Percentiles rank a stretch among this genome's conserved stretches.
phyloP scores from a whole-genome alignment of 2,329 filamentous ascomycete genomes.

The Karstenula rhodostoma region DNA sequence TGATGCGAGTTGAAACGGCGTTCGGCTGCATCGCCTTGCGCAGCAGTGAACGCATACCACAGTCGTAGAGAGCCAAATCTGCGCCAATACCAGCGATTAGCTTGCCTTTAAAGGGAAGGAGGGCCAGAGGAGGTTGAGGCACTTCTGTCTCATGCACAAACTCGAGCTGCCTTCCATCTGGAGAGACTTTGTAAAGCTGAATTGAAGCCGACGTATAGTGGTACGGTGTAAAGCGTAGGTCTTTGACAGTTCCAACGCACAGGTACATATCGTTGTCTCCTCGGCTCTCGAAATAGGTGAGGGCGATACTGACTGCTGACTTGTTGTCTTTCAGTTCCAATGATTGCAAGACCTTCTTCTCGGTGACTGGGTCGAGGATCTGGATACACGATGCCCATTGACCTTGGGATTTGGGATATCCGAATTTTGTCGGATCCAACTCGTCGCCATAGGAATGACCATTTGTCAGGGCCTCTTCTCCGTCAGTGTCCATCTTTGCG shows the following conservation, averaged over 20 bases:
- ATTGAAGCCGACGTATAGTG: conserved; percentile 79
- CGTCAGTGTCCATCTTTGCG: conserved; percentile 21
- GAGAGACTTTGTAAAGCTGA: conserved; percentile 88
- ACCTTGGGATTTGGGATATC: conserved; percentile 81
- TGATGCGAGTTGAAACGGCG: conserved; percentile 82
- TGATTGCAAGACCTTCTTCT: conserved; percentile 75
- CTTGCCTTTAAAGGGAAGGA: conserved; percentile 91
- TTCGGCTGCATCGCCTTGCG: conserved; percentile 83
- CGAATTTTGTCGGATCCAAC: conserved; percentile 83
- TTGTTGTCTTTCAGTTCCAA: conserved; percentile 90
- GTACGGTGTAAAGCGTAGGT: conserved; percentile 81
- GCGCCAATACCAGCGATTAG: conserved; percentile 86
- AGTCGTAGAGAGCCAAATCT: conserved; percentile 85
- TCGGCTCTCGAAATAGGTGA: conserved; percentile 80
- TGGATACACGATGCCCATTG: conserved; percentile 98
- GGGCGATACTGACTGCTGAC: conserved; percentile 84
- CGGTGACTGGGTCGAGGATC: conserved; percentile 80
- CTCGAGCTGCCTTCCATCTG: conserved; percentile 86
- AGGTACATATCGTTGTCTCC: conserved; percentile 90
- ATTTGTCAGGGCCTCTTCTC: conserved; percentile 42
- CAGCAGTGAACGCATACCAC: conserved; percentile 90
- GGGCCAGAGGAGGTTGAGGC: conserved; percentile 86
- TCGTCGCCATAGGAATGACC: conserved; percentile 53
- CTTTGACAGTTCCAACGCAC: conserved; percentile 92
- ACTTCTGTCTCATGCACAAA: conserved; percentile 97